These are phyloP conservation scores for Glebionis coronaria DNA, from an alignment of 129 eudicot species.

Conservation along the genomic window DNA sequence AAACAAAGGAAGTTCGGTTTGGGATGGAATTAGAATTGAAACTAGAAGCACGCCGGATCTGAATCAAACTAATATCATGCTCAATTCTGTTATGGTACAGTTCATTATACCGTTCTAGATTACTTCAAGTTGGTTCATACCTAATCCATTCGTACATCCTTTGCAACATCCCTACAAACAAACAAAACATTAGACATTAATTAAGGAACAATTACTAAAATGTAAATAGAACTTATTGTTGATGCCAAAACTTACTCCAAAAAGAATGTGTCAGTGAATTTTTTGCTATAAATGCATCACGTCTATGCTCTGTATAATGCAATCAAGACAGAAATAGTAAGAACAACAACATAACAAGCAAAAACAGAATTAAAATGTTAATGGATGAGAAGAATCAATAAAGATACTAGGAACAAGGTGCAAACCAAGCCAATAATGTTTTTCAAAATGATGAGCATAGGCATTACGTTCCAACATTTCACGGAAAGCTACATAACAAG, in stretches of 20 bases:
- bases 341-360: neutral
- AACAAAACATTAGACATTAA: too few species aligned
- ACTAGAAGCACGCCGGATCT: too few species aligned
- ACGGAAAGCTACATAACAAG: conserved; percentile 60
- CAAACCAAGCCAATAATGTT: conserved; percentile 95
- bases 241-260: conserved; percentile 99
- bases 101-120: too few species aligned
- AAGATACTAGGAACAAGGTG: conserved; percentile 80
- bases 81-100: too few species aligned
- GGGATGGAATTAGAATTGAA: too few species aligned
- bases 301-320: conserved; percentile 69
- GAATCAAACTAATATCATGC: too few species aligned
- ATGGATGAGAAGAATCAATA: neutral
- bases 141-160: too few species aligned
- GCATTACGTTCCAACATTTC: conserved; percentile 91
- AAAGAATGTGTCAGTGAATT: conserved; percentile 78
- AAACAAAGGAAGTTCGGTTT: too few species aligned
- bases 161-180: too few species aligned
- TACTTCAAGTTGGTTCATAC: too few species aligned
- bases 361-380: neutral
- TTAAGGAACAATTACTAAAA: too few species aligned
- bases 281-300: conserved; percentile 97
- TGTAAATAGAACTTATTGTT: too few species aligned
- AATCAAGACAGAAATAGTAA: conserved; percentile 2
- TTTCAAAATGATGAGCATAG: conserved; percentile 96